phyloP scores from a whole-genome alignment of 2,329 filamentous ascomycete genomes.

The Botrytis pseudocinerea region DNA sequence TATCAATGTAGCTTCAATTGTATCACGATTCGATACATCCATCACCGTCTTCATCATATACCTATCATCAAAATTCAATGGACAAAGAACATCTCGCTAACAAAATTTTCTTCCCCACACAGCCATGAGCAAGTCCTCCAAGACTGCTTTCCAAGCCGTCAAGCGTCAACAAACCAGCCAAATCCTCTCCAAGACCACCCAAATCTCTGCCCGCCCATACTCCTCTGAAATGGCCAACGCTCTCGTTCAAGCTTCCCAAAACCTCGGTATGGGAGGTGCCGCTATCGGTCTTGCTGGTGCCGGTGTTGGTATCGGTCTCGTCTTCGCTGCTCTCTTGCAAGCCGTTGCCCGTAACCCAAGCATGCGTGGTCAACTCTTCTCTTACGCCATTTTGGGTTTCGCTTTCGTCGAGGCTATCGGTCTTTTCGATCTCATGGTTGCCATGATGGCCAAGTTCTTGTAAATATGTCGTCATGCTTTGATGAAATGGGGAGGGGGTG shows the following conservation, averaged over 20 bases:
- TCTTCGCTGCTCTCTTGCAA: constrained; percentile 87
- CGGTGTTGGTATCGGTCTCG: constrained; percentile 93
- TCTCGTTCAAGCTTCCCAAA: constrained; percentile 88
- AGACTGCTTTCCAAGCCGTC: constrained; percentile 43
- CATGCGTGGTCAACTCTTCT: constrained; percentile 93
- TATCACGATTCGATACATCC: constrained; percentile 9
- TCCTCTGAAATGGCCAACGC: constrained; percentile 85
- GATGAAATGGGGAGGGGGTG: neutral
- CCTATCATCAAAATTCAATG: constrained; percentile 13
- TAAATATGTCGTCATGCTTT: constrained; percentile 31
- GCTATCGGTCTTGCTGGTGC: constrained; percentile 91
- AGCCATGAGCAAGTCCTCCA: constrained; percentile 43
- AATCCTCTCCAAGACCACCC: constrained; percentile 57
- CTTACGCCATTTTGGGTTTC: constrained; percentile 93
- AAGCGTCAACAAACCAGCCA: constrained; percentile 71
- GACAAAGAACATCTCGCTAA: constrained; percentile 32
- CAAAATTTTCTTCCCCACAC: constrained; percentile 33
- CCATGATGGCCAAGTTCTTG: constrained; percentile 89
- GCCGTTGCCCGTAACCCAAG: constrained; percentile 92
- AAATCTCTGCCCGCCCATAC: constrained; percentile 57
- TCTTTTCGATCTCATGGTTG: constrained; percentile 89
- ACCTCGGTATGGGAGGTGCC: constrained; percentile 84
- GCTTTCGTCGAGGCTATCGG: constrained; percentile 91
- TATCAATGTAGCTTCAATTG: constrained; percentile 13
- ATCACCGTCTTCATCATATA: constrained; percentile 1